Evolutionary conservation across 2,329 filamentous ascomycete genomes (phyloP).

Genomic region (Penicillium sclerotiorum): DNA sequence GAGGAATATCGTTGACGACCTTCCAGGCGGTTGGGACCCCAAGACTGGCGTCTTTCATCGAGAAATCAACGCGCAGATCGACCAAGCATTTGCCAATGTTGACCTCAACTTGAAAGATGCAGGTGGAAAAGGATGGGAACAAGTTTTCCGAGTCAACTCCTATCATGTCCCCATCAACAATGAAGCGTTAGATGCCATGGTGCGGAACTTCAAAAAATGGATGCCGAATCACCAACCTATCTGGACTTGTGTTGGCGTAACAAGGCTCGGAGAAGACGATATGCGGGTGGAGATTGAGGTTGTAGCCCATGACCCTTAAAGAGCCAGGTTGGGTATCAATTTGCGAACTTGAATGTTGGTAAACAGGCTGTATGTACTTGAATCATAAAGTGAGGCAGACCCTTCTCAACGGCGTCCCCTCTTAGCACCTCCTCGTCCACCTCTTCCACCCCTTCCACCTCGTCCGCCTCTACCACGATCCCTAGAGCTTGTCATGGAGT

Average conservation of each 20-base stretch:
- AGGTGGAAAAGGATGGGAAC: constrained; percentile 52
- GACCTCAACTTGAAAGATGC: constrained; percentile 55
- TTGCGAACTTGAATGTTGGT: not conserved
- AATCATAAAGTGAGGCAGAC: not conserved
- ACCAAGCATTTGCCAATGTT: constrained; percentile 60
- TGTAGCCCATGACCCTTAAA: constrained; percentile 39
- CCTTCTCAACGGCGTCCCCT: constrained; percentile 8
- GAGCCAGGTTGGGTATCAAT: not conserved
- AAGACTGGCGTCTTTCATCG: constrained; percentile 24
- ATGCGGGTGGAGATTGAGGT: constrained; percentile 66
- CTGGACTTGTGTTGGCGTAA: constrained; percentile 59
- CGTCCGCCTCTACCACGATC: constrained; percentile 23
- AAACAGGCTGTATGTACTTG: not conserved
- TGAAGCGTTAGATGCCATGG: constrained; percentile 45
- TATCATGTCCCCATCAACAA: constrained; percentile 51
- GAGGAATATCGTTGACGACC: not conserved
- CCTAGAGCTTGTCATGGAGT: constrained; percentile 16
- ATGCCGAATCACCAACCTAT: constrained; percentile 57
- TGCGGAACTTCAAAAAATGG: constrained; percentile 53
- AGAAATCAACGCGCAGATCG: constrained; percentile 51
- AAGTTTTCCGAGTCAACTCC: constrained; percentile 55
- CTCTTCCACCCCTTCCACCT: constrained; percentile 6
- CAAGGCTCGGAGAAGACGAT: constrained; percentile 48
- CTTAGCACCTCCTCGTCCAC: constrained; percentile 7
- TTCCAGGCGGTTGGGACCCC: constrained; percentile 39